phyloP scores from a whole-genome alignment of 225 moss, liverwort and hornwort genomes.

The Marchantia polymorpha region DNA sequence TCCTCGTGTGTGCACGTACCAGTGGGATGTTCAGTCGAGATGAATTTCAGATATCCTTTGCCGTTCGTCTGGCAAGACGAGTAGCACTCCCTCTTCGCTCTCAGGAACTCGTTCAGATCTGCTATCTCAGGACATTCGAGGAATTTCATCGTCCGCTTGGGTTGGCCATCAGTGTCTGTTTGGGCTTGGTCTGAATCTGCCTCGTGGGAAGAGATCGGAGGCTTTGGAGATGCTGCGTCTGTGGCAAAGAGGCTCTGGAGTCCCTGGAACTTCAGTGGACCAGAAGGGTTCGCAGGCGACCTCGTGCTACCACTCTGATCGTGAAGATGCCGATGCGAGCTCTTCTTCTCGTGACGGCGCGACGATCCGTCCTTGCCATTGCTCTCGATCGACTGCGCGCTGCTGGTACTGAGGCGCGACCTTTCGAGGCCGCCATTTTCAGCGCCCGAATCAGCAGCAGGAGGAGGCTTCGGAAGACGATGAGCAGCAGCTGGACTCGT shows the following conservation, averaged over 20 bases:
- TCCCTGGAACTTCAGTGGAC: conserved; percentile 11
- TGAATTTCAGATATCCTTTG: conserved; percentile 13
- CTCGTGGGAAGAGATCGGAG: too few relatives aligned
- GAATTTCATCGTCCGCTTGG: conserved; percentile 9
- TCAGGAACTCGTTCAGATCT: conserved; percentile 9
- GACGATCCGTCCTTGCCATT: neutral
- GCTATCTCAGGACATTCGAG: conserved; percentile 15
- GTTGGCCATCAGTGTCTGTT: neutral
- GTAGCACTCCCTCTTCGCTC: conserved; percentile 9
- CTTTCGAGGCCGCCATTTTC: neutral
- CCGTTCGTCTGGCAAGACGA: conserved; percentile 3
- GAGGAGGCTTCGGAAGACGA: neutral
- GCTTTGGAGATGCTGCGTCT: neutral
- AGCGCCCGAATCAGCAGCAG: neutral
- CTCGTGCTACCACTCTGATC: neutral
- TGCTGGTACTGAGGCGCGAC: neutral
- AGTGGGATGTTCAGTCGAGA: neutral
- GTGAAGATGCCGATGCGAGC: neutral
- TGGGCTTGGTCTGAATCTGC: neutral
- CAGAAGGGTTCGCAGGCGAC: neutral
- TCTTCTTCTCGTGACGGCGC: neutral
- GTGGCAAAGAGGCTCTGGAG: neutral
- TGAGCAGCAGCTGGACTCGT: neutral
- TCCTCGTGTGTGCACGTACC: neutral
- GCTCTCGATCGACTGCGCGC: neutral